These are phyloP conservation scores for Prunella vulgaris DNA, from an alignment of 257 asterid genomes.

Conservation along the genomic window DNA sequence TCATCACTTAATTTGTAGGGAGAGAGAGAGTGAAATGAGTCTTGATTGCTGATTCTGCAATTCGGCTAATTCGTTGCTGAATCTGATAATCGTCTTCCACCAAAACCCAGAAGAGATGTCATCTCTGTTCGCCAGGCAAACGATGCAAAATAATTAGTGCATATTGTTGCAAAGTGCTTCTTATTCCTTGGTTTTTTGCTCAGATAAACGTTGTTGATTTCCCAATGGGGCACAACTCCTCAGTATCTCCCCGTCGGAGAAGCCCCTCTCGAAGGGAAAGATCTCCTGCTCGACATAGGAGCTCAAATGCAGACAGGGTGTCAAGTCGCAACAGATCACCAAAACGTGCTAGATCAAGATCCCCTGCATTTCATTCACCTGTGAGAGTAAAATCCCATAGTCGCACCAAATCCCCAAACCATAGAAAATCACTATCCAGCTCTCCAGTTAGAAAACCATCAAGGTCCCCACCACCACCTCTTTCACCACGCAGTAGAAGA, in stretches of 20 bases:
- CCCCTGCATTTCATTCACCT: conserved; percentile 34
- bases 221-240: conserved; percentile 55
- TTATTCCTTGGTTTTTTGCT: neutral
- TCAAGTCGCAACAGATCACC: conserved; percentile 37
- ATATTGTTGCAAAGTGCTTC: neutral
- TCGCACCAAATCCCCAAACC: conserved; percentile 46
- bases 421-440: conserved; percentile 41
- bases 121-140: no score
- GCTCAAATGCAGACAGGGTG: conserved; percentile 36
- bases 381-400: conserved; percentile 37
- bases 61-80: no score
- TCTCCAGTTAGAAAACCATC: conserved; percentile 48
- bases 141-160: no score
- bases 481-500: conserved; percentile 75
- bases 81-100: no score
- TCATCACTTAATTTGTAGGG: no score
- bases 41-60: no score
- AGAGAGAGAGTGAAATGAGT: no score
- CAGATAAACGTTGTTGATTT: conserved; percentile 17
- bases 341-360: conserved; percentile 34
- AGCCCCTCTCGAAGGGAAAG: conserved; percentile 53
- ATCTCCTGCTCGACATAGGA: conserved; percentile 54
- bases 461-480: conserved; percentile 47
- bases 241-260: conserved; percentile 58
- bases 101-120: no score